These are phyloP conservation scores for Sideroxylon spinosum DNA, from an alignment of 179 eudicot genomes.

Conservation along the genomic window DNA sequence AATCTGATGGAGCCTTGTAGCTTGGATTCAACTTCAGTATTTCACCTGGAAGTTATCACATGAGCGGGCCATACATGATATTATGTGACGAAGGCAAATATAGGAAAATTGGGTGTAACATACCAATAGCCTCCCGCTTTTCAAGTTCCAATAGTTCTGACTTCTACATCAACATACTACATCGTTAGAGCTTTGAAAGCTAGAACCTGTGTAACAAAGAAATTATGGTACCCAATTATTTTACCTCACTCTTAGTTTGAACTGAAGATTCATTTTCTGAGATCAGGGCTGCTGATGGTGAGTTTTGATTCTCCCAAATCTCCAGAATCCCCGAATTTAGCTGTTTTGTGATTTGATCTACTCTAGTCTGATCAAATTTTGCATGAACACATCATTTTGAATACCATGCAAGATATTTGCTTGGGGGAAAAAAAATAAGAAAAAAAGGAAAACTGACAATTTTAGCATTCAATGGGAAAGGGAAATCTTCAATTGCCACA, in stretches of 20 bases:
- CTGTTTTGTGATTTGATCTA: constrained; percentile 77
- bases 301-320: constrained; percentile 33
- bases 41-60: constrained; percentile 58
- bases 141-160: constrained; percentile 67
- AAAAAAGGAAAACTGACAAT: constrained; percentile 37
- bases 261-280: constrained; percentile 33
- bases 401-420: too few species aligned
- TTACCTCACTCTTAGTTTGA: constrained; percentile 37
- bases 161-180: constrained; percentile 34
- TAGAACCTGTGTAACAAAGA: background rate
- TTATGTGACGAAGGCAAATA: background rate
- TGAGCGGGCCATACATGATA: constrained; percentile 7
- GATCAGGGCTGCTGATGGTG: constrained; percentile 22
- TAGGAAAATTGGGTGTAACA: constrained; percentile 15
- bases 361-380: constrained; percentile 86
- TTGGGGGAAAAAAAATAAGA: too few species aligned
- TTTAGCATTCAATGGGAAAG: constrained; percentile 34
- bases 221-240: background rate
- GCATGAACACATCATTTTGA: constrained; percentile 41
- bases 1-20: constrained; percentile 75
- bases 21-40: constrained; percentile 74
- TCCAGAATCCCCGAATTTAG: constrained; percentile 48
- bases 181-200: constrained; percentile 15
- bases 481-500: constrained; percentile 23
- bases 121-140: constrained; percentile 87